Base-by-base conservation (phyloP, 2,329 filamentous ascomycete genomes). In the Harringtonia lauricola region DNA sequence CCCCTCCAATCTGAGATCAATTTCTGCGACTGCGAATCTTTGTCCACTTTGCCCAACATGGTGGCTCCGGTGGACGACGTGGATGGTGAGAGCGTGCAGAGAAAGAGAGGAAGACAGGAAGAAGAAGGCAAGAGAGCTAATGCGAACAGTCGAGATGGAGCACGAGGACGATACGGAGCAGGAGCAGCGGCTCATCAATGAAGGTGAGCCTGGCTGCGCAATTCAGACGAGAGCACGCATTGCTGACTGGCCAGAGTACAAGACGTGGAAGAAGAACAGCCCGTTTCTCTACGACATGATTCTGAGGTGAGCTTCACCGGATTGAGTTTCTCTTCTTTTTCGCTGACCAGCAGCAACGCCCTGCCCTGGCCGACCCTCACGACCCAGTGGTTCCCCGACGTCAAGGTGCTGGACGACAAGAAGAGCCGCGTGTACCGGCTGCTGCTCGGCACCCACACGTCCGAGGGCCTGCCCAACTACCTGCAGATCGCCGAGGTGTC, bases 181-280 rank as follows among this genome's bases (percentile, higher is more conserved):
- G 53, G 80, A 86, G 58, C 83, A 94, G 64, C 88, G 94, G 65
- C 72, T 94, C 48, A 88, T 96, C 65, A 96, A 96, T 55, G 92
- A 98, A 70, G 85, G 83, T 83, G 68, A 41, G 52, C 44, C 42
- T 12, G 36, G 5, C 19, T 9, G 24, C 4, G 18, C 12, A 24
- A 22, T 17, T 7, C 8, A 18, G 8, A 19, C 17, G 8, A 15
- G 17, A 3, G 33, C 9, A 17, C 13, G 9, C 26, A 15, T 18
- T 8, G 38, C 43, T 45, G 28, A 45, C 13, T 2, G 28, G 8
- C 6, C 29, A 88, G 92, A 98, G 63, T 98, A 98, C 76, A 98
- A 98, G 64, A 95, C 90, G 52, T 98, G 92, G 92, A 98, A 98
- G 74, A 98, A 98, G 72, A 98, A 98, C 66, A 87, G 86, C 52